phyloP scores from a whole-genome alignment of 2,329 filamentous ascomycete genomes.

The Diaporthe sp. region DNA sequence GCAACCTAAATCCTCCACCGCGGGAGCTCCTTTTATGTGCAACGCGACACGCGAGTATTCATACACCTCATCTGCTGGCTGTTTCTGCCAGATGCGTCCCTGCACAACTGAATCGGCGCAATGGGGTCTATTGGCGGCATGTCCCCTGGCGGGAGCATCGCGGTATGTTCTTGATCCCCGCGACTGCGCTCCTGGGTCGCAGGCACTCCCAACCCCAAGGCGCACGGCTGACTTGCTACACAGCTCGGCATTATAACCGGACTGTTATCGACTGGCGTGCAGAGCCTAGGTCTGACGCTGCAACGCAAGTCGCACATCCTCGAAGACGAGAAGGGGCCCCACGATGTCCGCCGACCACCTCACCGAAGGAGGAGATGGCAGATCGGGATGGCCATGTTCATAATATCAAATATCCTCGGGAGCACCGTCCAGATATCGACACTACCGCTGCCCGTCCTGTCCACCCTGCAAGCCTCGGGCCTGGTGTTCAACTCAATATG shows the following conservation, averaged over 20 bases:
- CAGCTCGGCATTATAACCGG: conserved; percentile 95
- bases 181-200: not conserved
- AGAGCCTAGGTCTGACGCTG: conserved; percentile 93
- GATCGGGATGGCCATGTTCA: conserved; percentile 96
- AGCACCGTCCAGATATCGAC: conserved; percentile 98
- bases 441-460: conserved; percentile 91
- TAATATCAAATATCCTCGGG: conserved; percentile 92
- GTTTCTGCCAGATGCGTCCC: conserved; percentile 61
- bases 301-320: conserved; percentile 98
- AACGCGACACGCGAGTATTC: conserved; percentile 39
- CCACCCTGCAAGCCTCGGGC: conserved; percentile 93
- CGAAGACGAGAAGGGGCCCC: conserved; percentile 90
- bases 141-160: conserved; percentile 82
- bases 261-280: conserved; percentile 91
- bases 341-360: conserved; percentile 84
- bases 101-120: conserved; percentile 54
- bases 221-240: conserved; percentile 42
- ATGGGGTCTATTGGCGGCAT: conserved; percentile 82
- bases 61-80: conserved; percentile 39
- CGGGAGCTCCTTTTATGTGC: conserved; percentile 31
- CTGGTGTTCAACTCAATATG: conserved; percentile 99
- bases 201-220: not conserved
- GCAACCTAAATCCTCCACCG: conserved; percentile 31
- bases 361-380: conserved; percentile 95
- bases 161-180: conserved; percentile 63